Evolutionary conservation across 768 basidiomycete species (phyloP), one percentile per base, ranked within the genome.

Genomic region (Basidioascus undulatus): DNA sequence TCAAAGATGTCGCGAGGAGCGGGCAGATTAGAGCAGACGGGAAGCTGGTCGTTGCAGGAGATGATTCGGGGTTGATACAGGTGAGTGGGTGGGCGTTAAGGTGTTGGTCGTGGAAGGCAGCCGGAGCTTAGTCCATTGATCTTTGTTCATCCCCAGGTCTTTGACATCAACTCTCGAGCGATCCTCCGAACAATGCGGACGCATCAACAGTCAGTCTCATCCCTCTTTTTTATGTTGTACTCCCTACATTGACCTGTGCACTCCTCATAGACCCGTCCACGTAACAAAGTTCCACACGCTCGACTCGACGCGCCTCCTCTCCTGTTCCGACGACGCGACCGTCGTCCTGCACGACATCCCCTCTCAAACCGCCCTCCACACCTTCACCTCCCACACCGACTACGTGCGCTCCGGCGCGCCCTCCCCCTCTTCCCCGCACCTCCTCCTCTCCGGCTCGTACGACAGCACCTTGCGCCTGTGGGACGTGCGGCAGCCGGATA

Each of bases 291-390:
- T 96, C 57, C 45, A 4, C 37, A 40, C 26, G 47, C n/a, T n/a
- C 41, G 65, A 71, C 12, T 74, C 77, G 2, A 80, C 81, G 0
- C 79, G 83, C 49, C 63, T 94, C 39, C 67, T 96, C 23, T 87
- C 92, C 4, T 87, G 83, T 52, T 94, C 87, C 3, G 89, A 96
- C 58, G 92, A 98, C 55, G 82, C 80, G 3, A 86, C 87, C 19
- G 79, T 80, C 40, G 77, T 73, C 56, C 62, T 96, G 1, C 96
- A 86, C 80, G 92, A 96, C 58, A 72, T 96, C 13, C 82, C 92
- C 6, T 82, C 86, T 6, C 76, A 89, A 58, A 64, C 74, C 0
- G 65, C 74, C 33, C 61, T 83, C 44, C 65, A 66, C 11, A 84
- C 82, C 16, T 84, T 98, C 53, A 62, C 67, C 20, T 69, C 73